Evolutionary conservation across 2,329 filamentous ascomycete genomes (phyloP).

Genomic region (Xylariales sp.): DNA sequence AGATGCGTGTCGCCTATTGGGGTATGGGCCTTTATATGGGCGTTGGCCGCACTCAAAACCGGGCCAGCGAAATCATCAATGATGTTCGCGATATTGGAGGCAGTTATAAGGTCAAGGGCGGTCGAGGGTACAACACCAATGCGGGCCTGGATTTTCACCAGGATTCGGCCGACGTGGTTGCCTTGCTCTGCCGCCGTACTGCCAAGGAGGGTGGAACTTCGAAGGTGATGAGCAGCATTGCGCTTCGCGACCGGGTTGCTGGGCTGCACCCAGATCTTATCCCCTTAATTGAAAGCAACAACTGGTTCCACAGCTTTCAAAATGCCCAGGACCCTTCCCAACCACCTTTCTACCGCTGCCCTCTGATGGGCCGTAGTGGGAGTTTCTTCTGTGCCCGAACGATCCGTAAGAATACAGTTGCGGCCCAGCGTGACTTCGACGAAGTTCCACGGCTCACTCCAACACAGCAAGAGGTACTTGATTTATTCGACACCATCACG

Average conservation of each 20-base stretch:
- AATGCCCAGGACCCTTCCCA: conserved; percentile 8
- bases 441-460: conserved; percentile 7
- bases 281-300: conserved; percentile 8
- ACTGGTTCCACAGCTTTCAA: conserved; percentile 11
- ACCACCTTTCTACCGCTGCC: conserved; percentile 10
- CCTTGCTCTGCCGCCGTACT: conserved; percentile 9
- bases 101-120: conserved; percentile 9
- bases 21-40: conserved; percentile 12
- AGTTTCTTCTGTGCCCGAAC: conserved; percentile 8
- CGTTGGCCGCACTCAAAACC: conserved; percentile 9
- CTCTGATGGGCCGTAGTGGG: conserved; percentile 5
- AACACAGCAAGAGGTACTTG: conserved; percentile 8
- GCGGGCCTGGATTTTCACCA: conserved; percentile 12
- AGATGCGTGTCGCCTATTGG: conserved; percentile 11
- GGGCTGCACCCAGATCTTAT: conserved; percentile 9
- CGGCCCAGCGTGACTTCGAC: conserved; percentile 9
- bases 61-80: conserved; percentile 11
- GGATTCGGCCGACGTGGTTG: conserved; percentile 10
- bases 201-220: conserved; percentile 9
- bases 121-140: conserved; percentile 11
- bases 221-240: conserved; percentile 10
- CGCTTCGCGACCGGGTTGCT: conserved; percentile 8
- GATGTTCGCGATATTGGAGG: conserved; percentile 10
- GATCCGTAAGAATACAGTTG: conserved; percentile 10
- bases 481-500: conserved; percentile 9